Conservation (phyloP, 208 protist genomes). For the Leptomonas pyrrhocoris region DNA sequence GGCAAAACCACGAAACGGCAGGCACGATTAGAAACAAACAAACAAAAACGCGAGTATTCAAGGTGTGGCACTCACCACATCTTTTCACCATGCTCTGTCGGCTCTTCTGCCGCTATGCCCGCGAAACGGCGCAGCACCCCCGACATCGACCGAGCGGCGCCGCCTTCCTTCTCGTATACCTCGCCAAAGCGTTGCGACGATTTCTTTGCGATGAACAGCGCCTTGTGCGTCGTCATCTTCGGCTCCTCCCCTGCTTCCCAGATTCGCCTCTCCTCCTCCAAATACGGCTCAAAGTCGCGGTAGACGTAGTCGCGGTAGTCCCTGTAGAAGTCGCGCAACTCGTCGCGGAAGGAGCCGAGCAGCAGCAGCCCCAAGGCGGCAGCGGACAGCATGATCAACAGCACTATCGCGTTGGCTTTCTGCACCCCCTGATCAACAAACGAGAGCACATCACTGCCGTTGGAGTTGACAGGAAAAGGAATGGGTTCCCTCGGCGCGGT, state of each 20-base stretch:
- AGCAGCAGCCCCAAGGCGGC: constrained; percentile 45
- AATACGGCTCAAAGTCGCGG: constrained; percentile 46
- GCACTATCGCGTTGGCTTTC: constrained; percentile 30
- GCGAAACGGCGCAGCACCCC: constrained; percentile 19
- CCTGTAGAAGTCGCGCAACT: constrained; percentile 34
- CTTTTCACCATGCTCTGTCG: neutral
- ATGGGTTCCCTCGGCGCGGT: constrained; percentile 24
- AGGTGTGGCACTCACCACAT: too few species aligned
- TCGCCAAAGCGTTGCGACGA: constrained; percentile 58
- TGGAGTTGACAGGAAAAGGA: constrained; percentile 60
- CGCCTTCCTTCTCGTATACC: constrained; percentile 51
- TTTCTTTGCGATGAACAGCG: constrained; percentile 67
- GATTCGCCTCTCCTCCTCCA: constrained; percentile 30
- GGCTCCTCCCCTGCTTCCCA: constrained; percentile 16
- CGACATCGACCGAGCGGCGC: constrained; percentile 31
- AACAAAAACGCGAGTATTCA: too few species aligned
- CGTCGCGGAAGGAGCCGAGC: constrained; percentile 46
- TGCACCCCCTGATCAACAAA: constrained; percentile 48
- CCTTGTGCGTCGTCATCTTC: constrained; percentile 42
- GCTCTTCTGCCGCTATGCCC: neutral
- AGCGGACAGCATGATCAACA: constrained; percentile 33
- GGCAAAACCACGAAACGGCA: too few species aligned
- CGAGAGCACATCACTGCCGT: constrained; percentile 45
- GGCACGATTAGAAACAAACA: too few species aligned
- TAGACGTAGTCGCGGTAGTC: constrained; percentile 34